phyloP scores from a whole-genome alignment of 2,329 filamentous ascomycete genomes.

The Tolypocladium inflatum region DNA sequence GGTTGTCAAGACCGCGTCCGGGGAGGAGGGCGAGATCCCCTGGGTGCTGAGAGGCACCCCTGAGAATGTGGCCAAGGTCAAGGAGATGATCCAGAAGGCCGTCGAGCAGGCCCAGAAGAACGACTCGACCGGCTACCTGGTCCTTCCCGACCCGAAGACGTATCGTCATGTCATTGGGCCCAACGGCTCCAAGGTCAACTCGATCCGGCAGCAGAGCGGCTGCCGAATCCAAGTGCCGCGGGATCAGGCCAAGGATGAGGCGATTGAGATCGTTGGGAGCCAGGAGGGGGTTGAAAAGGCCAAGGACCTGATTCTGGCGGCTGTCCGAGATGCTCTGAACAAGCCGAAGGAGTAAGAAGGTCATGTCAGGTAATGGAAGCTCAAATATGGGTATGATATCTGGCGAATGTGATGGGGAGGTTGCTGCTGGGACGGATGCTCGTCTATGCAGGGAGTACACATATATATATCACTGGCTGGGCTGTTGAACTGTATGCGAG shows the following conservation, averaged over 20 bases:
- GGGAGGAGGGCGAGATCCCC: conserved; percentile 65
- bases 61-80: conserved; percentile 76
- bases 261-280: conserved; percentile 80
- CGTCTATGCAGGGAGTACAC: not conserved
- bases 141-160: conserved; percentile 78
- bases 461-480: not conserved
- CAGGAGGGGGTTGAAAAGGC: conserved; percentile 77
- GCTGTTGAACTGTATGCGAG: not conserved
- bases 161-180: conserved; percentile 88
- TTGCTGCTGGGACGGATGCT: not conserved
- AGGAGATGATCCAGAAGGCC: conserved; percentile 61
- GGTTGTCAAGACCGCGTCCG: conserved; percentile 53
- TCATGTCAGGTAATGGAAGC: not conserved
- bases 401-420: not conserved
- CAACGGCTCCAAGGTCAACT: conserved; percentile 83
- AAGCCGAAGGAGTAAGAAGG: conserved; percentile 19
- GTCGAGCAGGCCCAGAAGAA: conserved; percentile 62
- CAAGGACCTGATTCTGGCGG: conserved; percentile 78
- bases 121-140: conserved; percentile 73
- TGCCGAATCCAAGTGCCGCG: conserved; percentile 92
- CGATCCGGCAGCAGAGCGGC: conserved; percentile 82
- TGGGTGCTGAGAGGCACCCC: conserved; percentile 78
- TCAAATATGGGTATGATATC: not conserved
- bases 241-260: conserved; percentile 64
- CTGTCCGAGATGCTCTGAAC: conserved; percentile 54